A percentile compares a stretch with the other conserved stretches of the same genome.
Conservation (phyloP, 75 land plant species). For the Pinus taeda region DNA sequence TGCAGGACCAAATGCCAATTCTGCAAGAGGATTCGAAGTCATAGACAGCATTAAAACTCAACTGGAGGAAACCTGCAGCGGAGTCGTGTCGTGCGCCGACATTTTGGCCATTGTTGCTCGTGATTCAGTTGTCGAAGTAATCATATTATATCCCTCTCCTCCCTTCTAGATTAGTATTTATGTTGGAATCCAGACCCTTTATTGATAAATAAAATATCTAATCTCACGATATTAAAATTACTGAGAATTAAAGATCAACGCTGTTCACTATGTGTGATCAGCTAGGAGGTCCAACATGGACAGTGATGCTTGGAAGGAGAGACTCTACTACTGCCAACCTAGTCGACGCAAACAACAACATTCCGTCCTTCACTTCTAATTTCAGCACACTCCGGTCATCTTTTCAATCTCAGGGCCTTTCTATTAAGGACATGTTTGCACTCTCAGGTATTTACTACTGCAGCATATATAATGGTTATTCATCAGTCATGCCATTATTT, state of each 20-base stretch:
- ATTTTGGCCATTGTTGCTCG: conserved; percentile 46
- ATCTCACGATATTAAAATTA: no score
- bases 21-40: conserved; percentile 44
- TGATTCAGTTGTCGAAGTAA: conserved; percentile 30
- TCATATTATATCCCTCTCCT: background rate
- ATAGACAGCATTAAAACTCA: conserved; percentile 35
- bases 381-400: conserved; percentile 5
- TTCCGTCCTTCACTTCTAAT: conserved; percentile 22
- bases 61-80: conserved; percentile 20
- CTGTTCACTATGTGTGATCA: background rate
- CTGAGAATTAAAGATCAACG: no score
- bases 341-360: conserved; percentile 18
- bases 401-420: conserved; percentile 29
- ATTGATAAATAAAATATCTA: no score
- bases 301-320: conserved; percentile 36
- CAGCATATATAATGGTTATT: no score
- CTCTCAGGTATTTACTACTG: conserved; percentile 21
- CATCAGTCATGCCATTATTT: no score
- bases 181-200: no score
- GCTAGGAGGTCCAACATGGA: conserved; percentile 42
- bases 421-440: conserved; percentile 22
- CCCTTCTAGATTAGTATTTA: no score
- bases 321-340: conserved; percentile 38
- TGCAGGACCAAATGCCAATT: conserved; percentile 40
- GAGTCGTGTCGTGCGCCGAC: conserved; percentile 50